These are phyloP conservation scores for Paraconiothyrium brasiliense DNA, from an alignment of 2,329 filamentous ascomycete species.

Conservation along the genomic window DNA sequence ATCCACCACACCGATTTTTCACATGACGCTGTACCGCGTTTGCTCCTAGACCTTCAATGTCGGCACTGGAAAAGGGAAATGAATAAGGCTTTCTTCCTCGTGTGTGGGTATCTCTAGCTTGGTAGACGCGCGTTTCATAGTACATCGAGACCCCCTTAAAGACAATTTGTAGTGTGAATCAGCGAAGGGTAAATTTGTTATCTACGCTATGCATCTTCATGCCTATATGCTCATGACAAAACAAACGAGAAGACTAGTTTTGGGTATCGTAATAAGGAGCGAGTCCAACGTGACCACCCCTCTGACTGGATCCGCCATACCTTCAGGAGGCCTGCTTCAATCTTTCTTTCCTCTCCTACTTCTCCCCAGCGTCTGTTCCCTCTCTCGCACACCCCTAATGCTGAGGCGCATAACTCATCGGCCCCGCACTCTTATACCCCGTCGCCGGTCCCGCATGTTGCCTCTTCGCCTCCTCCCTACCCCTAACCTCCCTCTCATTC, in stretches of 20 bases:
- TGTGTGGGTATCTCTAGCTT: too few species aligned
- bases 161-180: too few species aligned
- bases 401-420: slow-evolving; percentile 50
- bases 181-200: background rate
- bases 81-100: too few species aligned
- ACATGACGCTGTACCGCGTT: too few species aligned
- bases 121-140: too few species aligned
- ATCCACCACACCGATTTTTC: too few species aligned
- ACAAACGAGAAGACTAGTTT: background rate
- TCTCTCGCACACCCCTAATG: slow-evolving; percentile 20
- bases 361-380: too few species aligned
- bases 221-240: slow-evolving; percentile 8
- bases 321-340: too few species aligned
- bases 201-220: slow-evolving; percentile 2
- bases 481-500: slow-evolving; percentile 57
- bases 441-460: slow-evolving; percentile 51
- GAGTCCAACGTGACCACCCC: background rate
- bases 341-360: too few species aligned
- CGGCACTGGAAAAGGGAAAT: too few species aligned
- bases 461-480: slow-evolving; percentile 53
- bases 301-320: too few species aligned
- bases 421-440: slow-evolving; percentile 39
- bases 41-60: too few species aligned
- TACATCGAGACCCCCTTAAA: background rate
- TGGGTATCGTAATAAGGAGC: slow-evolving; percentile 18